These are phyloP conservation scores for Cyphellophora attinorum DNA, from an alignment of 2,329 filamentous ascomycete species.

Conservation along the genomic window DNA sequence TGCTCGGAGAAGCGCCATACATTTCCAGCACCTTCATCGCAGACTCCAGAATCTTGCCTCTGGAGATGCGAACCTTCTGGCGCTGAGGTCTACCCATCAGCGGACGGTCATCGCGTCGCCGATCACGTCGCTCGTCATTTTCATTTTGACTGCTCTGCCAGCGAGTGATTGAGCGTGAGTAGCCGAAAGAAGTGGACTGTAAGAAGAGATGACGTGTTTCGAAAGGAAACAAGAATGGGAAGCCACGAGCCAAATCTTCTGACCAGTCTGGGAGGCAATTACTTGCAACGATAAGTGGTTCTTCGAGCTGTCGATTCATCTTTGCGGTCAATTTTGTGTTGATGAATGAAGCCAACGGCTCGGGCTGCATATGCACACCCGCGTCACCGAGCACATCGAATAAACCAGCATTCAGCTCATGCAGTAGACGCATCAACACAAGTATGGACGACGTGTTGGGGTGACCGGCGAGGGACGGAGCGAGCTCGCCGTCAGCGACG, in stretches of 20 bases:
- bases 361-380: slow-evolving; percentile 62
- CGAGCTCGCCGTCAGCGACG: slow-evolving; percentile 47
- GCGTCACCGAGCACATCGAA: slow-evolving; percentile 57
- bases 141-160: slow-evolving; percentile 88
- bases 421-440: slow-evolving; percentile 76
- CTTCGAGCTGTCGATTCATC: slow-evolving; percentile 90
- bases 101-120: slow-evolving; percentile 76
- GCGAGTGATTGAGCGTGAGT: slow-evolving; percentile 90
- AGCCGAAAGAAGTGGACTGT: slow-evolving; percentile 96
- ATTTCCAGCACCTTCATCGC: slow-evolving; percentile 98
- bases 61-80: slow-evolving; percentile 95
- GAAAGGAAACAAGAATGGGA: slow-evolving; percentile 95
- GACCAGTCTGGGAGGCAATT: slow-evolving; percentile 94
- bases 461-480: slow-evolving; percentile 71
- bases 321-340: slow-evolving; percentile 98
- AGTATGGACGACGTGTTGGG: slow-evolving; percentile 81
- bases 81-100: slow-evolving; percentile 86
- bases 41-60: slow-evolving; percentile 89
- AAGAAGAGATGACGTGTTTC: slow-evolving; percentile 94
- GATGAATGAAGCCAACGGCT: slow-evolving; percentile 88
- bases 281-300: slow-evolving; percentile 92
- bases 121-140: slow-evolving; percentile 71
- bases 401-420: slow-evolving; percentile 85
- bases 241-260: slow-evolving; percentile 84
- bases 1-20: slow-evolving; percentile 91